Evolutionary conservation across 768 basidiomycete species (phyloP), one percentile per base, ranked within the genome.

Genomic region (Hygrophorus russula): DNA sequence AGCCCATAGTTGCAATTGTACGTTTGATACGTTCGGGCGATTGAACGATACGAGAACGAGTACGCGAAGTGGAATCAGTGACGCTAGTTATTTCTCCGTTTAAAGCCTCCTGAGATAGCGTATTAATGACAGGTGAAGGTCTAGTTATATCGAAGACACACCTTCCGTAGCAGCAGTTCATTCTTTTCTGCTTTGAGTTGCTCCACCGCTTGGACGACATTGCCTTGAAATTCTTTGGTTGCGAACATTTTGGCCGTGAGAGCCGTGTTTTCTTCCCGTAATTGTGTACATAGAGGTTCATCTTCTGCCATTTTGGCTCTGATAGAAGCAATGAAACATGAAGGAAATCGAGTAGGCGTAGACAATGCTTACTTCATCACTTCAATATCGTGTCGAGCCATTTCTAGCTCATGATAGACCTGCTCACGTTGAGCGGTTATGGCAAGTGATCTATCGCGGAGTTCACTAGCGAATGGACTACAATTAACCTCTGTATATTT

Each of bases 21-120:
- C 80, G 76, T 56, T 82, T 85, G 51, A 94, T 83, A 36, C 91
- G 74, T 37, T 94, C 92, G 0, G 92, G 92, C 0, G 88, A 91
- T 58, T 91, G 87, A 2, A 96, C 90, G 49, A 96, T 82, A 19
- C 90, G 78, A 20, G 77, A 67, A 39, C 77, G 71, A 0, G 79
- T 79, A 34, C 80, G 75, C 10, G 65, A 62, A 49, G 87, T 79
- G 36, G 69, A 66, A 45, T 85, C 80, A 33, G 71, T 64, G 17
- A 80, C 63, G 35, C 70, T 67, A 5, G 73, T 65, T 8, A 80
- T 69, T 39, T 88, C 81, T 1, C 66, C 66, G 47, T 74, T 75
- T 19, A 85, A 64, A 45, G 60, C 68, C 65, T 85, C 80, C 78
- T 81, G 41, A 29, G 4, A 35, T 17, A 20, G 5, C 12, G 4